phyloP scores from a whole-genome alignment of 768 basidiomycete species.

The Leccinum ochraceum region DNA sequence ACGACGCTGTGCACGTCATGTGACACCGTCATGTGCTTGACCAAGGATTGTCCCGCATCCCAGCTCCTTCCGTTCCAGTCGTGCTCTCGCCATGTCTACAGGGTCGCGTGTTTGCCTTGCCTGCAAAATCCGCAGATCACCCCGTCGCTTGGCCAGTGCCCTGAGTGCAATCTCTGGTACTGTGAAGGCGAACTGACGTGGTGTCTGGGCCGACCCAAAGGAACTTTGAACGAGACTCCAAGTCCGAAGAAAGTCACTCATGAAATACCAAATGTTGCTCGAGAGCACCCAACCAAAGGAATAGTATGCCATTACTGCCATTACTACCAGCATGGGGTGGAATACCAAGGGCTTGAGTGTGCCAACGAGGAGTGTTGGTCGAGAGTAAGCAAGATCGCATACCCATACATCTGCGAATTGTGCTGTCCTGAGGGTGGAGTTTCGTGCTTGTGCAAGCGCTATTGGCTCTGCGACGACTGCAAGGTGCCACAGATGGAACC shows the following conservation, averaged over 20 bases:
- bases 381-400: background rate
- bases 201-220: background rate
- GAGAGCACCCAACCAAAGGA: background rate
- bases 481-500: constrained; percentile 1
- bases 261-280: background rate
- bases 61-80: background rate
- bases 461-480: constrained; percentile 30
- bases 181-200: background rate
- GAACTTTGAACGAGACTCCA: background rate
- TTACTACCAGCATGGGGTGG: background rate
- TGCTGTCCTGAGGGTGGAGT: constrained; percentile 19
- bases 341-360: background rate
- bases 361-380: constrained; percentile 9
- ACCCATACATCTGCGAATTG: background rate
- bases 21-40: background rate
- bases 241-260: background rate
- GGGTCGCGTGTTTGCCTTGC: background rate
- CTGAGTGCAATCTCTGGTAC: background rate
- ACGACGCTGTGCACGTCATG: background rate
- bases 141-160: background rate
- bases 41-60: background rate
- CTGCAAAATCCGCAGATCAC: background rate
- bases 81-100: background rate
- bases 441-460: constrained; percentile 21
- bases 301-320: background rate